Evolutionary conservation across 495 filamentous ascomycete species (phyloP).

Genomic region (Endocarpon pusillum): DNA sequence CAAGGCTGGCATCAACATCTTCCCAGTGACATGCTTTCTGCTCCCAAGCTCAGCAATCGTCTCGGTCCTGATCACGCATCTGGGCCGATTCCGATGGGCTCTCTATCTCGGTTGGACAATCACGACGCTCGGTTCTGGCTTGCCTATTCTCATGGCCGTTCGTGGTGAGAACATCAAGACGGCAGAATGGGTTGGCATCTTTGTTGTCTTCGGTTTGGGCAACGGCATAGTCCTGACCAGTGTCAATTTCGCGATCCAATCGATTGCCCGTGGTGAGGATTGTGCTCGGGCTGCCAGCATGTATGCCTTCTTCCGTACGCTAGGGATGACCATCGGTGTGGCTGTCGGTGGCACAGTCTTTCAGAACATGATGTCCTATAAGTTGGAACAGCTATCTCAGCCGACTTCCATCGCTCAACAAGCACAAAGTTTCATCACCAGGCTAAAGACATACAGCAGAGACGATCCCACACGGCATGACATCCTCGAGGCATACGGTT

Average conservation of each 20-base stretch:
- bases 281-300: conserved; percentile 35
- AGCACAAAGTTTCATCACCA: not conserved
- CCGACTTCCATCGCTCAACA: not conserved
- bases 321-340: conserved; percentile 44
- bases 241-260: conserved; percentile 35
- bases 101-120: conserved; percentile 38
- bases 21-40: conserved; percentile 34
- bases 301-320: conserved; percentile 39
- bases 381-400: not conserved
- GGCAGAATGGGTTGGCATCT: conserved; percentile 32
- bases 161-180: conserved; percentile 21
- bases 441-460: not conserved
- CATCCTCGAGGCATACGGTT: not conserved
- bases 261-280: conserved; percentile 26
- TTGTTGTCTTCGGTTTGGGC: conserved; percentile 32
- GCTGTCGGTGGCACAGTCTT: conserved; percentile 39
- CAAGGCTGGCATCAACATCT: conserved; percentile 29
- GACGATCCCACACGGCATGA: not conserved
- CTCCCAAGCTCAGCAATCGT: conserved; percentile 26
- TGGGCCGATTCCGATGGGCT: conserved; percentile 33
- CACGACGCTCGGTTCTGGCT: conserved; percentile 25
- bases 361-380: conserved; percentile 24
- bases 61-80: conserved; percentile 28
- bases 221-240: conserved; percentile 34
- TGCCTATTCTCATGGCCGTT: conserved; percentile 26